A percentile compares a stretch with the other conserved stretches of the same genome.
Conservation (phyloP, 169 alveolate species). For the Cryptosporidium parvum region DNA sequence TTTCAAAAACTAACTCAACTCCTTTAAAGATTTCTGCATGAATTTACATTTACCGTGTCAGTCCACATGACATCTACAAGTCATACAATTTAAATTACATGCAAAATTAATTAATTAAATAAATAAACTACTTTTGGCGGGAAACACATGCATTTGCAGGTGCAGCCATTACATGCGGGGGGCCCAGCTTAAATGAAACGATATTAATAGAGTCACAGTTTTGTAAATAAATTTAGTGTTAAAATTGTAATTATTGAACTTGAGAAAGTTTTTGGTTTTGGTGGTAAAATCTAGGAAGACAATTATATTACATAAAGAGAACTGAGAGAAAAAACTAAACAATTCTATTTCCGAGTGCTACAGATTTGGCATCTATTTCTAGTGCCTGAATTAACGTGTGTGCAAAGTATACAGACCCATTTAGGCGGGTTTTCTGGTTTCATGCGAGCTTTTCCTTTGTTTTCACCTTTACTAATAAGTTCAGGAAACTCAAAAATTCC, state of each 20-base stretch:
- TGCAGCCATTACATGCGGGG: background rate
- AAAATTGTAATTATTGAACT: too few species aligned
- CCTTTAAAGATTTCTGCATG: background rate
- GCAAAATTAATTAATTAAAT: background rate
- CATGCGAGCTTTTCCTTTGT: slow-evolving; percentile 14
- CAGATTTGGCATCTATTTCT: slow-evolving; percentile 67
- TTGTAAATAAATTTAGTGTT: too few species aligned
- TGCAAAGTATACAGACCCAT: slow-evolving; percentile 67
- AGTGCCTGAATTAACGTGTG: slow-evolving; percentile 42
- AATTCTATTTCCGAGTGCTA: slow-evolving; percentile 28
- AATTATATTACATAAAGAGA: background rate
- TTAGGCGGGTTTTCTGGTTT: slow-evolving; percentile 25
- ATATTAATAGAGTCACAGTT: background rate
- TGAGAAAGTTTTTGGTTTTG: background rate
- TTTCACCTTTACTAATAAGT: slow-evolving; percentile 9
- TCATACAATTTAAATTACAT: background rate
- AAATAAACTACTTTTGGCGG: background rate
- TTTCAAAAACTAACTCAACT: background rate
- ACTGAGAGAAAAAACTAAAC: background rate
- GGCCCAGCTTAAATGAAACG: background rate
- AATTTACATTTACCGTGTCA: background rate
- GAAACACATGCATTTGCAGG: background rate
- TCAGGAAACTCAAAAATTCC: slow-evolving; percentile 20
- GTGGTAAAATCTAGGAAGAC: background rate
- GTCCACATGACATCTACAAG: background rate